Percentiles rank a stretch among this genome's conserved stretches.
phyloP scores from a whole-genome alignment of 371 early-diverging fungal genomes.

The Mortierella sp. region DNA sequence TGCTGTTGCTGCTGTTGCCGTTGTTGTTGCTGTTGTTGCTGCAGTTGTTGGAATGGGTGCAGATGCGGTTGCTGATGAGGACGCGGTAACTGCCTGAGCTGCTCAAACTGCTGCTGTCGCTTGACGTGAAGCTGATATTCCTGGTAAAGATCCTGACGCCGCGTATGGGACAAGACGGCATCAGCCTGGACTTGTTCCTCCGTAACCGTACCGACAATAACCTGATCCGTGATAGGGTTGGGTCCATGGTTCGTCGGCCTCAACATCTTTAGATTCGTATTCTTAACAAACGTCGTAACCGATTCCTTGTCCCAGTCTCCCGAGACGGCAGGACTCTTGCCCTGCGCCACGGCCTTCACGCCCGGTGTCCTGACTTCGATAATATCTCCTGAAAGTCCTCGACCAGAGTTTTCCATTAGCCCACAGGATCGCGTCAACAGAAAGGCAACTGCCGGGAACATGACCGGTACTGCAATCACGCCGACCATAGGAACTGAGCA shows the following conservation, averaged over 20 bases:
- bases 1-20: slow-evolving; percentile 1
- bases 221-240: slow-evolving; percentile 13
- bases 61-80: slow-evolving; percentile 10
- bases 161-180: neutral
- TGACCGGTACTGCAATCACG: slow-evolving; percentile 27
- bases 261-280: neutral
- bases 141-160: slow-evolving; percentile 8
- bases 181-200: slow-evolving; percentile 20
- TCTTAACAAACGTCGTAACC: slow-evolving; percentile 29
- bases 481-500: slow-evolving; percentile 38
- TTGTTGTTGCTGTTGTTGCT: slow-evolving; percentile 10
- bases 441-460: slow-evolving; percentile 38
- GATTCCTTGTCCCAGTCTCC: slow-evolving; percentile 31
- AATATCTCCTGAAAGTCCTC: slow-evolving; percentile 29
- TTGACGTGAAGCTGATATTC: neutral
- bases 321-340: slow-evolving; percentile 20
- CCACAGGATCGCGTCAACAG: slow-evolving; percentile 49
- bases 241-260: slow-evolving; percentile 10
- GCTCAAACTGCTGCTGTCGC: slow-evolving; percentile 8
- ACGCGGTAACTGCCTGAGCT: neutral
- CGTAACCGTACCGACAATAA: slow-evolving; percentile 10
- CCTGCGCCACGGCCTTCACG: slow-evolving; percentile 37
- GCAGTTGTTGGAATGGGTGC: neutral
- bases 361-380: slow-evolving; percentile 31
- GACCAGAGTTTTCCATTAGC: slow-evolving; percentile 39